These are phyloP conservation scores for Crotalaria pallida DNA, from an alignment of 306 rosid genomes.

Conservation along the genomic window DNA sequence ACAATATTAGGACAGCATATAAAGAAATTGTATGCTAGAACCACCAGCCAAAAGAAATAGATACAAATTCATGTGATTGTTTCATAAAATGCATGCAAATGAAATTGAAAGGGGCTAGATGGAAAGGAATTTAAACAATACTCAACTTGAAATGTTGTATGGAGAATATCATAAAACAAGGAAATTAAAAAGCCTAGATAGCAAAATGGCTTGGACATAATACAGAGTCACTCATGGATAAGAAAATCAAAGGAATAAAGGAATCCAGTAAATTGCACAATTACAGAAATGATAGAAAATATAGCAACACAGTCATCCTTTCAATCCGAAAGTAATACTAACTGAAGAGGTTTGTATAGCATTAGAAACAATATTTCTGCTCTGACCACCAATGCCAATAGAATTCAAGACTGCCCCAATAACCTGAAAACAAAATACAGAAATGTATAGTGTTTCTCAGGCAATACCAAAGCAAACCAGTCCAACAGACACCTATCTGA, in stretches of 20 bases:
- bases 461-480: not conserved
- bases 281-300: not conserved
- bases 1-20: not conserved
- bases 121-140: not conserved
- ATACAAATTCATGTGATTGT: not conserved
- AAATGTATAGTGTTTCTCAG: not conserved
- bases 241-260: not conserved
- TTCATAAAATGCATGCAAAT: slow-evolving; percentile 2
- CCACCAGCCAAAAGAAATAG: slow-evolving; percentile 1
- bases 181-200: not conserved
- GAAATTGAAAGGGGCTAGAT: not conserved
- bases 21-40: not conserved
- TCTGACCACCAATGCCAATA: slow-evolving; percentile 71
- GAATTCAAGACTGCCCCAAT: slow-evolving; percentile 93
- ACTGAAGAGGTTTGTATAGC: slow-evolving; percentile 47
- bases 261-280: not conserved
- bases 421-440: slow-evolving; percentile 49
- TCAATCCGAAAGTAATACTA: slow-evolving; percentile 30
- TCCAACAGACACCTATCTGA: not conserved
- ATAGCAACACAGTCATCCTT: not conserved
- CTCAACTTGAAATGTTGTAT: not conserved
- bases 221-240: not conserved
- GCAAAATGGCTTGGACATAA: not conserved
- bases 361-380: slow-evolving; percentile 35
- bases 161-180: not conserved